Base-by-base conservation (phyloP, 208 protist species). In the Acanthamoeba divionensis region DNA sequence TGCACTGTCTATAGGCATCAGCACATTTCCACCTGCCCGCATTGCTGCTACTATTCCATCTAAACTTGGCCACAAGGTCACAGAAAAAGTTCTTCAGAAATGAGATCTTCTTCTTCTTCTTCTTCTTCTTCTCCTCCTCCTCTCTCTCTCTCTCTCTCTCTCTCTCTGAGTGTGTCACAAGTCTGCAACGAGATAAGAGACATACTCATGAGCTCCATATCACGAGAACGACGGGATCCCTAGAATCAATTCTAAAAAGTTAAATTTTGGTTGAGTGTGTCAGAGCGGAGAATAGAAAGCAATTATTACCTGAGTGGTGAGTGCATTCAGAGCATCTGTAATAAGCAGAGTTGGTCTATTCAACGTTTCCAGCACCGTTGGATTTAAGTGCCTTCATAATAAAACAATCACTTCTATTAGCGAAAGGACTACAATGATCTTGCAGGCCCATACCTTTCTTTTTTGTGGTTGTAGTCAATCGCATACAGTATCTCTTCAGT, bases 401-500 rank as follows among this genome's bases (percentile, higher is more conserved):
- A 24, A 73, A 73, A 24, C 18, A 60, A 60, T 60, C 52, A 60
- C 21, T 60, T 60, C 52, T 21, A 60, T 60, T 60, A 60, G 21
- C n/a, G n/a, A n/a, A n/a, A n/a, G n/a, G n/a, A n/a, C n/a, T n/a
- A n/a, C n/a, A n/a, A n/a, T n/a, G n/a, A 21, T 60, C 52, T 60
- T 21, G n/a, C 52, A 60, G 21, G 29, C 93, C 21, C 13, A 18
- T 71, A 45, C 18, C 96, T 60, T 55, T 98, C 96, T n/a, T 66
- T 67, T 45, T 91, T 89, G 86, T 98, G 93, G 85, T 98, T 97
- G 66, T 91, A 97, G 85, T 97, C 94, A 9, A 97, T 86, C 13
- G 96, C 96, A 62, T 98, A 98, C 12, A 97, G 66, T 50, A 98
- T 95, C 21, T 96, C 92, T 55, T 97, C 95, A 2, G 91, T 93